A percentile compares a stretch with the other conserved stretches of the same genome.
phyloP scores from a whole-genome alignment of 306 rosid species.

The Myrica gale region DNA sequence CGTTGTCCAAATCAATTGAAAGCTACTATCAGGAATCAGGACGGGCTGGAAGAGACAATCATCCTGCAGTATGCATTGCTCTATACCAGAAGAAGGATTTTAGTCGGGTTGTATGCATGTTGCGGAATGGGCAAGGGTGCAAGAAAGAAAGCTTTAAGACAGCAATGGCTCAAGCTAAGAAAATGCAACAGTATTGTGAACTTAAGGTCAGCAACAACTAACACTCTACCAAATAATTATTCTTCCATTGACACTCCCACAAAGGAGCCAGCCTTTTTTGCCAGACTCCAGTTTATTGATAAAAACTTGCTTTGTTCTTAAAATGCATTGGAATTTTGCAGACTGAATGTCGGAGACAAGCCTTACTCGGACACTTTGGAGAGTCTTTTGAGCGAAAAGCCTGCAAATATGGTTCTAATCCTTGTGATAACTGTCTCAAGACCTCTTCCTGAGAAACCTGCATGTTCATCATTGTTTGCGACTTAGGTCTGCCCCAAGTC shows the following conservation, averaged over 20 bases:
- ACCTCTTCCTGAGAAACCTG: conserved; percentile 38
- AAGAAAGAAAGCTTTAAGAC: conserved; percentile 62
- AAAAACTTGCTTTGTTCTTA: neutral
- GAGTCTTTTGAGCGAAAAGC: conserved; percentile 64
- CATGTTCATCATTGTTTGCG: conserved; percentile 4
- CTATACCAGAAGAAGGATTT: conserved; percentile 96
- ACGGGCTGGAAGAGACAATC: conserved; percentile 96
- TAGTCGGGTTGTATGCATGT: conserved; percentile 87
- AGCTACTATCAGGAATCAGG: conserved; percentile 99
- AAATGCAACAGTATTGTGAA: conserved; percentile 94
- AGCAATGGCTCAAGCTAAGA: conserved; percentile 83
- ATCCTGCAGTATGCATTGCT: conserved; percentile 71
- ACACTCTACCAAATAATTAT: neutral
- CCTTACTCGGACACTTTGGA: conserved; percentile 79
- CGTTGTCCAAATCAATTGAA: conserved; percentile 90
- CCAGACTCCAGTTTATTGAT: conserved; percentile 9
- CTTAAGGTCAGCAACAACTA: conserved; percentile 59
- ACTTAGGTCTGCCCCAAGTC: neutral
- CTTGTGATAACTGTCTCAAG: conserved; percentile 88
- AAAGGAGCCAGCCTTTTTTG: neutral
- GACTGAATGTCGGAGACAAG: conserved; percentile 86
- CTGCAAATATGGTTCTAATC: conserved; percentile 76
- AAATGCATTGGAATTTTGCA: conserved; percentile 31
- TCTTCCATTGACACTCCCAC: conserved; percentile 6
- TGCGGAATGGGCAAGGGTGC: conserved; percentile 74